These are phyloP conservation scores for Aegilops umbellulata DNA, from an alignment of 176 grass and related monocot genomes.

Conservation along the genomic window DNA sequence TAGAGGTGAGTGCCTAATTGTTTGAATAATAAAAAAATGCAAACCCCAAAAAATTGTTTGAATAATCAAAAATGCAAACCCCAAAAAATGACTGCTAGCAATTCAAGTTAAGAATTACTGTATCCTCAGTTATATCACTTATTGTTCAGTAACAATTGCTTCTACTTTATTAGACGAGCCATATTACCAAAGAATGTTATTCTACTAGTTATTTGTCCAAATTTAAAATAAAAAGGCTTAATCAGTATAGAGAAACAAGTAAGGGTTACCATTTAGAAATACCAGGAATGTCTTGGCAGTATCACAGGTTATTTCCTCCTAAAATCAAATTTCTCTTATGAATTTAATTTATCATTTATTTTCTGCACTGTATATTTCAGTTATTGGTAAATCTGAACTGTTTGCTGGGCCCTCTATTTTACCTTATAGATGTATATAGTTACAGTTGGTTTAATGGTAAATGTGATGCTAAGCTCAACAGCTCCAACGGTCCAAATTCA, in stretches of 20 bases:
- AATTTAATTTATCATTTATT: not conserved
- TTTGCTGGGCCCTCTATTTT: not conserved
- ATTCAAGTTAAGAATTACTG: not conserved
- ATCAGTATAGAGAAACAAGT: not conserved
- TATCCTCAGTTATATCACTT: no score
- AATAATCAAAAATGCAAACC: not conserved
- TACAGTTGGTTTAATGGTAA: not conserved
- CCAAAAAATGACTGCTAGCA: no score
- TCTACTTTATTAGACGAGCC: not conserved
- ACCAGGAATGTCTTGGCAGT: not conserved
- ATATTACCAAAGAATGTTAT: not conserved
- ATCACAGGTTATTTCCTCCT: not conserved
- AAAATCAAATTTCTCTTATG: not conserved
- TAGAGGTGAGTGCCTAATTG: not conserved
- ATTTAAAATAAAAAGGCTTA: not conserved
- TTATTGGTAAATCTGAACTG: conserved; percentile 13
- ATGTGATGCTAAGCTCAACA: not conserved
- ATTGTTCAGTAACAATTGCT: conserved; percentile 1
- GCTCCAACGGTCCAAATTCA: not conserved
- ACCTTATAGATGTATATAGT: not conserved
- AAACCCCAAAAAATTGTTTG: not conserved
- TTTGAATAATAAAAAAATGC: not conserved
- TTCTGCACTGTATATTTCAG: not conserved
- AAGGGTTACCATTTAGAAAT: not conserved
- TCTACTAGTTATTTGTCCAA: not conserved